Base-by-base conservation (phyloP, 495 filamentous ascomycete species). In the Lepraria neglecta region DNA sequence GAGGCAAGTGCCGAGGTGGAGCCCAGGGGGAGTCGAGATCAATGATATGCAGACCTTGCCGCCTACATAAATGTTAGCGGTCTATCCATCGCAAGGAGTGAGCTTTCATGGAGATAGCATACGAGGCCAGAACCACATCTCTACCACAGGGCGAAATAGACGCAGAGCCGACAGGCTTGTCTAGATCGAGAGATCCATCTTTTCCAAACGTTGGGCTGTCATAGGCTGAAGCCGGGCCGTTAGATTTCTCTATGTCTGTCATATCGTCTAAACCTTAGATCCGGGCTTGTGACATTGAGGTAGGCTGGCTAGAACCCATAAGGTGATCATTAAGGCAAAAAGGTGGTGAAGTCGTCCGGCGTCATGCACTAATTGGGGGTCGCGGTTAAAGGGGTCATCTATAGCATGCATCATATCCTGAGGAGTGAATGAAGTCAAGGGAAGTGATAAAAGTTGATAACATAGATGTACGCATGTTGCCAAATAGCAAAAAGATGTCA, bases 141-240 rank as follows among this genome's bases (percentile, higher is more conserved):
- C 92, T 81, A 42, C 92, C 94, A 66, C 86, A 92, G 14, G 92
- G 92, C 2, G 92, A 96, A 72, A 97, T 96, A 31, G 92, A 87
- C 74, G 86, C 86, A 9, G 86, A 85, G 15, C 85, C 84, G 46
- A 87, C 83, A 17, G 86, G 81, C 59, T 87, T 90, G 67, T 91
- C 86, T 42, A 96, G 87, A 68, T 88, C 83, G 66, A 97, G 89
- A 5, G 84, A 87, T 54, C 87, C 87, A 70, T 96, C 87, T 65
- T 86, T 82, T 61, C 89, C 89, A 62, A 96, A 97, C 5, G 87
- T 96, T 55, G 87, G 84, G 68, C 90, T 95, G 59, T 95, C 87
- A 63, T 85, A 90, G 42, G 90, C 87, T 64, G 89, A 90, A 51
- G 51, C 42, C 19, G 38, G 51, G 24, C 57, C 60, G 27, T 56